A percentile compares a stretch with the other conserved stretches of the same genome.
phyloP scores from a whole-genome alignment of 345 rosid genomes.

The Bruguiera parviflora region DNA sequence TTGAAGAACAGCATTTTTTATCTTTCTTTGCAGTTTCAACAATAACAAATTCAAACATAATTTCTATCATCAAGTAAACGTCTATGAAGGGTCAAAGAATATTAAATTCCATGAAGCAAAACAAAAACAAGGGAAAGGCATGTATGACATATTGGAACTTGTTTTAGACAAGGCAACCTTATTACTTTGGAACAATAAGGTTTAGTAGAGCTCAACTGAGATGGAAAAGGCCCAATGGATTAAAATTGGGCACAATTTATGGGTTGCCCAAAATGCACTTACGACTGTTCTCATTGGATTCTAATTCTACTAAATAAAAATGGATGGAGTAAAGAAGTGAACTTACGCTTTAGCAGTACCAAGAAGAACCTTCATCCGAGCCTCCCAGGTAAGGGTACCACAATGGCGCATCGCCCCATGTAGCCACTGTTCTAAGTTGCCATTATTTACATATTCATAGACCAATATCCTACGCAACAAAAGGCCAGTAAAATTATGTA shows the following conservation, averaged over 20 bases:
- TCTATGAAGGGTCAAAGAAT: neutral
- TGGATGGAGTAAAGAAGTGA: neutral
- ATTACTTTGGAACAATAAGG: no score
- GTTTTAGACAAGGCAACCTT: neutral
- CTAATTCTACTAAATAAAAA: neutral
- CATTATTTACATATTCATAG: constrained; percentile 29
- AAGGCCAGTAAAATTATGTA: constrained; percentile 14
- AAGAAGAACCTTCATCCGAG: constrained; percentile 29
- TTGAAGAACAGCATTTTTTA: neutral
- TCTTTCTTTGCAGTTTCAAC: no score
- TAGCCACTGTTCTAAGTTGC: constrained; percentile 30
- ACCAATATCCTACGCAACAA: constrained; percentile 22
- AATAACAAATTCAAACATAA: neutral
- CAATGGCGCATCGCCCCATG: constrained; percentile 25
- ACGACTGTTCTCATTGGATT: neutral
- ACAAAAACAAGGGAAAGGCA: neutral
- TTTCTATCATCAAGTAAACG: neutral
- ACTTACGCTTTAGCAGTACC: constrained; percentile 37
- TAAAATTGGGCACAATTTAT: no score
- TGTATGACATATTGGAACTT: neutral
- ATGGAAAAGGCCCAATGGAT: no score
- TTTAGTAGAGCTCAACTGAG: no score
- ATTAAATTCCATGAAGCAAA: neutral
- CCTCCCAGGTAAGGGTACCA: constrained; percentile 28
- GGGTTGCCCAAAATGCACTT: no score